Percentiles rank a stretch among this genome's conserved stretches.
Evolutionary conservation across 2,329 filamentous ascomycete genomes (phyloP).

Genomic region (Alternaria viburni): DNA sequence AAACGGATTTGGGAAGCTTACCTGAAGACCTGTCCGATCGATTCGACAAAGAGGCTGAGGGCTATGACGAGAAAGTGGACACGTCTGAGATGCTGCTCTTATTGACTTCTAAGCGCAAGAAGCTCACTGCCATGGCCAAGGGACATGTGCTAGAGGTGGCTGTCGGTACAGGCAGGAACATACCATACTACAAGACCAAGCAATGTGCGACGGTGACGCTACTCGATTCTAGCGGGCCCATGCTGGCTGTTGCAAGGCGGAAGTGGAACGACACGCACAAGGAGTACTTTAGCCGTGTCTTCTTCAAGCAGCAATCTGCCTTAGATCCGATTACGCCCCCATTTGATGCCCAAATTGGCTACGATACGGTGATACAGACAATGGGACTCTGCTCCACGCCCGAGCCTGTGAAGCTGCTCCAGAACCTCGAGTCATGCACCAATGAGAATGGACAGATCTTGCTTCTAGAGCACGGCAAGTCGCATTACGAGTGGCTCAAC

Average conservation of each 20-base stretch:
- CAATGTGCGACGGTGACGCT: conserved; percentile 54
- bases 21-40: conserved; percentile 52
- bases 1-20: conserved; percentile 33
- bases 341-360: conserved; percentile 50
- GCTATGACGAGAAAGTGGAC: conserved; percentile 57
- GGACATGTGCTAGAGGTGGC: conserved; percentile 58
- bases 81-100: conserved; percentile 52
- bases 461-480: conserved; percentile 59
- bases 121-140: conserved; percentile 48
- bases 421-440: conserved; percentile 52
- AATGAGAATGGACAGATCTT: conserved; percentile 55
- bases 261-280: conserved; percentile 55
- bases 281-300: conserved; percentile 45
- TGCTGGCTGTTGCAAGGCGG: conserved; percentile 56
- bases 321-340: conserved; percentile 52
- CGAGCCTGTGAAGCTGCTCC: conserved; percentile 52
- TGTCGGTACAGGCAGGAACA: conserved; percentile 58
- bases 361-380: conserved; percentile 59
- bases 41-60: conserved; percentile 54
- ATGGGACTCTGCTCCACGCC: conserved; percentile 60
- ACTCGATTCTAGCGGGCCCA: conserved; percentile 55
- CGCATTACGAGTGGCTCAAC: conserved; percentile 57
- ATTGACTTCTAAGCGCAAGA: conserved; percentile 49
- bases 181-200: conserved; percentile 52
- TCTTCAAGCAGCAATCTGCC: conserved; percentile 55